Conservation (phyloP, 768 basidiomycete species). For the Harrya chromipes region DNA sequence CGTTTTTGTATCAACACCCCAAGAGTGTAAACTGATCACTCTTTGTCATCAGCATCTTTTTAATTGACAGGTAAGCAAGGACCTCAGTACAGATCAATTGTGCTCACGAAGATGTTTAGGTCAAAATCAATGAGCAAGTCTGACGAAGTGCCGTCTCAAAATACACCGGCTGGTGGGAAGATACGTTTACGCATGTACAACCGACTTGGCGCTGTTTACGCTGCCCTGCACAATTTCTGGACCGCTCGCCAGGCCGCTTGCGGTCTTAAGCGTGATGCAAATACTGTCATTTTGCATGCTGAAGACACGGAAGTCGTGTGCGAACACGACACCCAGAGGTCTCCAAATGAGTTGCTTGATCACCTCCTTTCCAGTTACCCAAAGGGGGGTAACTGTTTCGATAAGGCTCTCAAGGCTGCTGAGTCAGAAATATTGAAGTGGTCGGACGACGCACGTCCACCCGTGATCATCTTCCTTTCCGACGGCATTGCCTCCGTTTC, state of each 20-base stretch:
- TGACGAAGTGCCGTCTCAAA: conserved; percentile 41
- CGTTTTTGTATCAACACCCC: conserved; percentile 17
- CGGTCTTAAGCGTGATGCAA: conserved; percentile 45
- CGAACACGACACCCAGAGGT: conserved; percentile 43
- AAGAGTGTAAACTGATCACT: neutral
- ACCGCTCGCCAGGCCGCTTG: conserved; percentile 41
- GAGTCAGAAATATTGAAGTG: conserved; percentile 36
- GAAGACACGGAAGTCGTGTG: conserved; percentile 23
- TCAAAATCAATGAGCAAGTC: conserved; percentile 46
- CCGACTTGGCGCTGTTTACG: conserved; percentile 56
- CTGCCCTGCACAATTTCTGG: conserved; percentile 54
- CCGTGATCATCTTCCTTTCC: conserved; percentile 57
- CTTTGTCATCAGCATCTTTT: conserved; percentile 10
- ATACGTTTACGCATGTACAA: conserved; percentile 39
- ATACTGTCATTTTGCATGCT: conserved; percentile 51
- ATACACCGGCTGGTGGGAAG: conserved; percentile 32
- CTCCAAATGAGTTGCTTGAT: conserved; percentile 45
- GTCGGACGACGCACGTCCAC: conserved; percentile 46
- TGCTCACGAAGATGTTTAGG: conserved; percentile 23
- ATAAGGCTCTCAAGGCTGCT: conserved; percentile 37
- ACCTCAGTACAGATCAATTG: neutral
- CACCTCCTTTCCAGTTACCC: conserved; percentile 34
- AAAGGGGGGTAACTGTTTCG: conserved; percentile 42
- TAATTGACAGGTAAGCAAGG: conserved; percentile 17
- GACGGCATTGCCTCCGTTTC: conserved; percentile 45